phyloP scores from a whole-genome alignment of 495 filamentous ascomycete species.

The Aspergillus baeticus region DNA sequence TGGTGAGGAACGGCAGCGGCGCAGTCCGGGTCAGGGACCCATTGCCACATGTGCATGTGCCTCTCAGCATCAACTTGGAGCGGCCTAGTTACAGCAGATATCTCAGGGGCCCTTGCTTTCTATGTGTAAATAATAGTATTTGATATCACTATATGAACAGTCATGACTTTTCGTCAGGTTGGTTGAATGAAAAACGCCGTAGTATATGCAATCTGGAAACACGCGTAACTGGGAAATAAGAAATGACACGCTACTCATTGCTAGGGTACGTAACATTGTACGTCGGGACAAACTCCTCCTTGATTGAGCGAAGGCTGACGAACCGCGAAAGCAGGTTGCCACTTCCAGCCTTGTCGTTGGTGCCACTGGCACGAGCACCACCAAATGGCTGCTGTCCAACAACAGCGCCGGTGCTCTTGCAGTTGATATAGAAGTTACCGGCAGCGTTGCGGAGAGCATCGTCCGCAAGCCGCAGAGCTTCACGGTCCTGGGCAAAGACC shows the following conservation, averaged over 20 bases:
- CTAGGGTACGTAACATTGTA: constrained; percentile 75
- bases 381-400: constrained; percentile 93
- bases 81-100: no score
- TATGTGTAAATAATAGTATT: background rate
- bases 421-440: constrained; percentile 92
- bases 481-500: constrained; percentile 72
- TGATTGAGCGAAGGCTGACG: constrained; percentile 80
- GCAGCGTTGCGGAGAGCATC: constrained; percentile 73
- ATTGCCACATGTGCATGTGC: no score
- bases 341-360: constrained; percentile 90
- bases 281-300: constrained; percentile 81
- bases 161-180: constrained; percentile 10
- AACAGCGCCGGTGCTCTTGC: constrained; percentile 88
- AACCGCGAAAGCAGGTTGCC: constrained; percentile 72
- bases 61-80: no score
- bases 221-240: background rate
- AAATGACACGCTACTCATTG: constrained; percentile 43
- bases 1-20: no score
- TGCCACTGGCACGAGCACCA: constrained; percentile 80
- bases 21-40: no score
- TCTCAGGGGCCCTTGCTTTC: background rate
- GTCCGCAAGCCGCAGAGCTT: constrained; percentile 65
- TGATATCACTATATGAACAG: background rate
- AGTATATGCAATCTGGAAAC: background rate
- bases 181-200: constrained; percentile 5